Evolutionary conservation across 129 eudicot genomes (phyloP), one percentile per base, ranked within the genome.

Genomic region (Smallanthus sonchifolius): DNA sequence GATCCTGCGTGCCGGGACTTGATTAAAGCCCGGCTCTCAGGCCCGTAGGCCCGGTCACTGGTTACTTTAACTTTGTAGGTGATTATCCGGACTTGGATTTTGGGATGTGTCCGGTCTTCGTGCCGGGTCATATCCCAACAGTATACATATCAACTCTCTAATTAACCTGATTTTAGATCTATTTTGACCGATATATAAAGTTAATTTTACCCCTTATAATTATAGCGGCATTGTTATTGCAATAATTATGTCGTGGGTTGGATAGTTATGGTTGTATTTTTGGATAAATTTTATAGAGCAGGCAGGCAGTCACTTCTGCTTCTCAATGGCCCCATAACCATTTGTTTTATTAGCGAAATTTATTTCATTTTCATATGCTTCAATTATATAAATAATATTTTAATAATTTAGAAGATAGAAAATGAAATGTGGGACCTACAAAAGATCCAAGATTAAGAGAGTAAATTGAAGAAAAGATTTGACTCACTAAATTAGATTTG

Each of bases 281-380:
- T 19, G 36, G 67, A 65, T 76, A 67, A 54, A 52, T 39, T 40
- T 40, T 44, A 7, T 38, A 69, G 70, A 32, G 77, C 47, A 70
- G 67, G 63, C 72, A 59, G 34, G 75, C 70, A 68, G 63, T 57
- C 76, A 59, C 62, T 69, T 77, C 77, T 44, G 38, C 15, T 70
- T 62, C 72, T 70, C 38, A 70, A 70, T 71, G 82, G 77, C 73
- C 82, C 82, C 55, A 63, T 47, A 30, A 28, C 77, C 55, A 60
- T 48, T 78, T 78, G 67, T 71, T 70, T 49, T 52, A 77, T 48
- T 69, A 49, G 14, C 47, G 20, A 5, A 59, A 44, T 51, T 64
- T 52, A 16, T 14, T 37, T 65, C 73, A 42, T 35, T 67, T n/a
- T 47, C 70, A 44, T 35, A 57, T 59, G 63, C 17, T 70, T 35